phyloP scores from a whole-genome alignment of 2,329 filamentous ascomycete species.

The Blumeria graminis region DNA sequence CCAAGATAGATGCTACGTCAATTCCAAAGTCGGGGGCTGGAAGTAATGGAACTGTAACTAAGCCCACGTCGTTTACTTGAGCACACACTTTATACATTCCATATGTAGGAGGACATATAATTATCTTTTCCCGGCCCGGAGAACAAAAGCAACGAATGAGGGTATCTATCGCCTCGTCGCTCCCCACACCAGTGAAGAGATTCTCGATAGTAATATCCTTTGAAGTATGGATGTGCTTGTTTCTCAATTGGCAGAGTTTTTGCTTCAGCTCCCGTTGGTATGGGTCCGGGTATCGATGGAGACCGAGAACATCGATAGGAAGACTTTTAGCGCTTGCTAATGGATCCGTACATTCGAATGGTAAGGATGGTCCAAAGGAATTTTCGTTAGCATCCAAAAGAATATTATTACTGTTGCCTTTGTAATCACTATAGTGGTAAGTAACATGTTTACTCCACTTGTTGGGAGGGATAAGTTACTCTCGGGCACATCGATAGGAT shows the following conservation, averaged over 20 bases:
- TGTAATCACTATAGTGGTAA: conserved; percentile 57
- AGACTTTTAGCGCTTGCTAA: conserved; percentile 22
- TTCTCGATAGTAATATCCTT: conserved; percentile 54
- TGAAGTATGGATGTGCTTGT: conserved; percentile 56
- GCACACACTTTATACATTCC: conserved; percentile 96
- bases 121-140: conserved; percentile 67
- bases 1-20: conserved; percentile 43
- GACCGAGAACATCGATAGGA: conserved; percentile 50
- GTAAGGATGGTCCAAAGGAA: conserved; percentile 65
- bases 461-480: conserved; percentile 29
- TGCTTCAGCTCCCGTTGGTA: conserved; percentile 77
- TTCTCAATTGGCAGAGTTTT: conserved; percentile 65
- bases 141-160: conserved; percentile 81
- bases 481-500: conserved; percentile 60
- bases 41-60: conserved; percentile 68
- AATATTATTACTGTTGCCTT: conserved; percentile 88
- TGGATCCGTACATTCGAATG: conserved; percentile 20
- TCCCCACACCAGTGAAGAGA: conserved; percentile 85
- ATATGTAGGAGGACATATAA: conserved; percentile 90
- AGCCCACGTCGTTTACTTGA: conserved; percentile 71
- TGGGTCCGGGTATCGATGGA: conserved; percentile 91
- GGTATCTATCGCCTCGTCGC: conserved; percentile 90
- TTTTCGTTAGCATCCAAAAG: conserved; percentile 97
- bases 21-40: conserved; percentile 48
- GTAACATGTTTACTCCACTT: conserved; percentile 7